Evolutionary conservation across 768 basidiomycete species (phyloP).

Genomic region (Naganishia kalamii): DNA sequence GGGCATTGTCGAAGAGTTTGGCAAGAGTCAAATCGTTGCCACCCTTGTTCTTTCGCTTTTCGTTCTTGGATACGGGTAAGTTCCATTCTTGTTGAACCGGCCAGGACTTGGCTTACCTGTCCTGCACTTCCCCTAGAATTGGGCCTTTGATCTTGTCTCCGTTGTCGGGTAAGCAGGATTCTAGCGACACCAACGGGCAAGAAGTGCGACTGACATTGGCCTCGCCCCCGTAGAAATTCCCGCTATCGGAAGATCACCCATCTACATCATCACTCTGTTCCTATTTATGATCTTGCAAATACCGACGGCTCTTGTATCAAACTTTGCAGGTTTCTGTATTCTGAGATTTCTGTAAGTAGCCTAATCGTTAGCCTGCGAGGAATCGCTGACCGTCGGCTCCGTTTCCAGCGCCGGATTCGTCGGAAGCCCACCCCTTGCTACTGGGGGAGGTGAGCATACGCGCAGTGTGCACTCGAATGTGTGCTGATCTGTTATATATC

Average conservation of each 20-base stretch:
- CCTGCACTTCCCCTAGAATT: neutral
- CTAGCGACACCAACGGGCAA: slow-evolving; percentile 28
- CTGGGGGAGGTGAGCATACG: slow-evolving; percentile 35
- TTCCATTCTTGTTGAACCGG: slow-evolving; percentile 25
- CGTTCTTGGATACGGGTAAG: slow-evolving; percentile 47
- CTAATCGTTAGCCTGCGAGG: no score
- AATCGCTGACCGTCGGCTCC: neutral
- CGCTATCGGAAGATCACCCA: slow-evolving; percentile 42
- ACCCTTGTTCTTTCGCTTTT: slow-evolving; percentile 46
- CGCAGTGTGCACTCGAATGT: no score
- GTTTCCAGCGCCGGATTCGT: slow-evolving; percentile 39
- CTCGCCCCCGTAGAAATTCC: slow-evolving; percentile 40
- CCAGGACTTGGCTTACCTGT: neutral
- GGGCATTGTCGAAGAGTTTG: slow-evolving; percentile 29
- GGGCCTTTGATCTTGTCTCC: neutral
- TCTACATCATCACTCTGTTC: slow-evolving; percentile 45
- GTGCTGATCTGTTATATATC: no score
- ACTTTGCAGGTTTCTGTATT: slow-evolving; percentile 42
- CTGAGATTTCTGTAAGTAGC: slow-evolving; percentile 36
- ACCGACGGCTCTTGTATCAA: slow-evolving; percentile 38
- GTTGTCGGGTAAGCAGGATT: slow-evolving; percentile 13
- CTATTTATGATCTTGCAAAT: slow-evolving; percentile 47
- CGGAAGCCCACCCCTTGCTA: slow-evolving; percentile 46
- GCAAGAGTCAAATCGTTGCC: slow-evolving; percentile 31
- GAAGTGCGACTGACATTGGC: neutral